Base-by-base conservation (phyloP, 805 yeast genomes). In the Suhomyces emberorum region DNA sequence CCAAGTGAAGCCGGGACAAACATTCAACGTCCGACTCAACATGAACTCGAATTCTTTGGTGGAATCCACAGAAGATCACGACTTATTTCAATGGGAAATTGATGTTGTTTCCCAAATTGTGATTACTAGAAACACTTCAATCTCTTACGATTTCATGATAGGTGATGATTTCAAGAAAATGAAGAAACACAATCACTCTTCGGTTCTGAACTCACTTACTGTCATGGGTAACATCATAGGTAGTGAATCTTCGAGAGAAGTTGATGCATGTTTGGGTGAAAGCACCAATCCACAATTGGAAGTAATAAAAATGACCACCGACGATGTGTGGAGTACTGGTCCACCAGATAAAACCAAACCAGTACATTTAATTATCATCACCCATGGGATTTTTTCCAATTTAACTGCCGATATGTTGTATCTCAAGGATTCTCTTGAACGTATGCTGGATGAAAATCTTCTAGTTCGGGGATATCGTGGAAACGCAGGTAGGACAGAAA, bases 1-100 rank as follows among this genome's bases (percentile, higher is more conserved):
- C 42, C 57, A 63, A 27, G 58, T 87, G 15, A 81, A 79, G 44
- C 93, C 95, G 0, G 86, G 83, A 16, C 83, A 80, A 48, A 67
- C 78, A 5, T 83, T 83, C 54, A 72, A 75, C 39, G 80, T 79
- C 2, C 65, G 64, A 38, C 61, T 86, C 17, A 47, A 57, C 12
- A 53, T 83, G 46, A 79, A 76, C 52, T 57, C 59, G 3, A 69
- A 72, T 43, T 70, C 78, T 9, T 41, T 43, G 9, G 40, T 46
- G 15, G 42, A 33, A 14, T 38, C 28, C 8, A 43, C 43, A 4
- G 47, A 36, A 3, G 48, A 39, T 7, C 32, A 23, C 4, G 41
- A 41, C 8, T 43, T 49, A 5, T 61, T 52, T 34, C 55, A 52
- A 27, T 69, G 73, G 72, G 51, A 53, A 10, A 45, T 69, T 15